phyloP scores from a whole-genome alignment of 2,329 filamentous ascomycete species.

The Microascus cirrosus region DNA sequence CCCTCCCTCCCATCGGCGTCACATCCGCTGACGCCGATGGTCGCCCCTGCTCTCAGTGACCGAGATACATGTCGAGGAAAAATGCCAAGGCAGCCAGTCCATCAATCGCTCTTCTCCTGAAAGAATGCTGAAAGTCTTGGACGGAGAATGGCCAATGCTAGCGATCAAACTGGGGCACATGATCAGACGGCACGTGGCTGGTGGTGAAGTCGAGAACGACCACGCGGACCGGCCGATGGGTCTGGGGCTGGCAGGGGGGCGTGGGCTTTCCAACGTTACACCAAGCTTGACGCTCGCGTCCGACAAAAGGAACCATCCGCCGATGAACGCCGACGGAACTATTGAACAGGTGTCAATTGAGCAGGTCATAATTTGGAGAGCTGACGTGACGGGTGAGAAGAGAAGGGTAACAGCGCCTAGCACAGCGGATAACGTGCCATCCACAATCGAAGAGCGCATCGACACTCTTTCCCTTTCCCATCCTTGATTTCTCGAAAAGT shows the following conservation, averaged over 20 bases:
- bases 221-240: neutral
- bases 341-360: neutral
- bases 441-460: neutral
- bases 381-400: neutral
- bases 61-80: too few relatives aligned
- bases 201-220: neutral
- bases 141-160: neutral
- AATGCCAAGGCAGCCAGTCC: too few relatives aligned
- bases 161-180: neutral
- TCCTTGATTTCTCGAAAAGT: neutral
- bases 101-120: too few relatives aligned
- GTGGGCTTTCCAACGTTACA: neutral
- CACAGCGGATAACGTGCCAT: neutral
- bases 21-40: too few relatives aligned
- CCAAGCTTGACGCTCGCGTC: neutral
- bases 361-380: neutral
- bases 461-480: neutral
- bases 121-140: neutral
- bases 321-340: neutral
- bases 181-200: neutral
- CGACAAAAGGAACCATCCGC: neutral
- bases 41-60: too few relatives aligned
- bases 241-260: neutral
- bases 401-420: neutral
- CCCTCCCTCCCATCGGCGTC: neutral